phyloP scores from a whole-genome alignment of 2,329 filamentous ascomycete genomes.

The Fonsecaea nubica region DNA sequence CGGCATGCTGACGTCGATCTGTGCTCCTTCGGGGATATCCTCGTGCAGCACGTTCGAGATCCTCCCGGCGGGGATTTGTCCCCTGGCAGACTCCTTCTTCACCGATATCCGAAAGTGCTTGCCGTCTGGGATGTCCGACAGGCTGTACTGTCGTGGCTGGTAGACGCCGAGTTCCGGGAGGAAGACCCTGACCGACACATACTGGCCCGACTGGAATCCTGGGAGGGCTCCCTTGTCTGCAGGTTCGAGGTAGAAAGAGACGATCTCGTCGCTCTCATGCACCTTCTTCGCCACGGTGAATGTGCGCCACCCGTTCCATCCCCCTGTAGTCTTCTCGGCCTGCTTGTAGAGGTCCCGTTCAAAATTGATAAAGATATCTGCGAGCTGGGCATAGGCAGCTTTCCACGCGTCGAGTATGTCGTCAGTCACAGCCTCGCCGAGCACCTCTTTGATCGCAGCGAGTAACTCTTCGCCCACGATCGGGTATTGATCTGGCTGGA shows the following conservation, averaged over 20 bases:
- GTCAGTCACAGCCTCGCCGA: conserved; percentile 70
- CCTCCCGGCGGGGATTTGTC: conserved; percentile 63
- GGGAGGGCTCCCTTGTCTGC: conserved; percentile 68
- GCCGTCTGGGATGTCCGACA: conserved; percentile 61
- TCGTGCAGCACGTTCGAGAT: conserved; percentile 75
- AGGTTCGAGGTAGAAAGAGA: conserved; percentile 72
- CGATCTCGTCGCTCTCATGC: conserved; percentile 71
- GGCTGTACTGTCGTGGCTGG: conserved; percentile 76
- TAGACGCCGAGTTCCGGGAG: conserved; percentile 65
- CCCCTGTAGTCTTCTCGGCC: conserved; percentile 26
- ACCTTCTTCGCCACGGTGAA: conserved; percentile 71
- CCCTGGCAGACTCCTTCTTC: conserved; percentile 68
- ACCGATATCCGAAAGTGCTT: conserved; percentile 72
- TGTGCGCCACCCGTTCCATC: conserved; percentile 71
- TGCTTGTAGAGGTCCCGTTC: conserved; percentile 66
- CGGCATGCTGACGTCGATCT: conserved; percentile 70
- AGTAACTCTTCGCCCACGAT: conserved; percentile 74
- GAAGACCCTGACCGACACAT: conserved; percentile 68
- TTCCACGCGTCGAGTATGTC: conserved; percentile 72
- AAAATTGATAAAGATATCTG: conserved; percentile 72
- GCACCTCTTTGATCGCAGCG: conserved; percentile 68
- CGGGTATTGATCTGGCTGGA: conserved; percentile 71
- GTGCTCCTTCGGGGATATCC: conserved; percentile 65
- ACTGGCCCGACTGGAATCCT: conserved; percentile 72
- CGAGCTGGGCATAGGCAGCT: conserved; percentile 75